These are phyloP conservation scores for Naganishia kalamii DNA, from an alignment of 768 basidiomycete species.

Conservation along the genomic window DNA sequence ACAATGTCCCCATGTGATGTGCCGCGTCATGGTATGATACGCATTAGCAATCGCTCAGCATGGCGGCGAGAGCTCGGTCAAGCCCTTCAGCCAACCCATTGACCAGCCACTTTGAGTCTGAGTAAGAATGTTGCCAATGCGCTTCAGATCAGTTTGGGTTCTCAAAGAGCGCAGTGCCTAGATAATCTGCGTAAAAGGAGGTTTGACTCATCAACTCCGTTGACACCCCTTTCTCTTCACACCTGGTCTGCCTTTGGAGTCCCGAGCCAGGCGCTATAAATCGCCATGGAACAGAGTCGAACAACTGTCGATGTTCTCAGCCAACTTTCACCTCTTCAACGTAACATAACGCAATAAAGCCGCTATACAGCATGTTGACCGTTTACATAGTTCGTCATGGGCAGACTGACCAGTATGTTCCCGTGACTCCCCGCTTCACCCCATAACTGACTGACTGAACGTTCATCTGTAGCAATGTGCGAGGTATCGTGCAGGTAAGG, in stretches of 20 bases:
- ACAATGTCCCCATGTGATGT: not conserved
- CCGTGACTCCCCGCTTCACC: not conserved
- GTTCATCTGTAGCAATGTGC: not conserved
- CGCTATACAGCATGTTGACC: not conserved
- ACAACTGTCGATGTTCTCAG: not conserved
- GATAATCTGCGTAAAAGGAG: no score
- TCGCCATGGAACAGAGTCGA: not conserved
- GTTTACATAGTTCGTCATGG: slow-evolving; percentile 12
- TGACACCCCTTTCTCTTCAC: no score
- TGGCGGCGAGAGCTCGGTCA: no score
- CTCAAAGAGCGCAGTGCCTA: no score
- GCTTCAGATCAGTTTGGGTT: no score
- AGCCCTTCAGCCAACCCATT: no score
- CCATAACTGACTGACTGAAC: not conserved
- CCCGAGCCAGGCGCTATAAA: no score
- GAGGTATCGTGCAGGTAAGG: slow-evolving; percentile 12
- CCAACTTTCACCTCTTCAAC: not conserved
- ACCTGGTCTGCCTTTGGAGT: no score
- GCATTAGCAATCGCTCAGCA: not conserved
- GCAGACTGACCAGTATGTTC: slow-evolving; percentile 13
- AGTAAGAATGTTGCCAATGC: no score
- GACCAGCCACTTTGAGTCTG: no score
- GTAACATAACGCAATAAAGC: not conserved
- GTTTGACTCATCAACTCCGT: no score
- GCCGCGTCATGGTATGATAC: no score